Evolutionary conservation across 225 moss, liverwort and hornwort genomes (phyloP).

Genomic region (Asterella californica): DNA sequence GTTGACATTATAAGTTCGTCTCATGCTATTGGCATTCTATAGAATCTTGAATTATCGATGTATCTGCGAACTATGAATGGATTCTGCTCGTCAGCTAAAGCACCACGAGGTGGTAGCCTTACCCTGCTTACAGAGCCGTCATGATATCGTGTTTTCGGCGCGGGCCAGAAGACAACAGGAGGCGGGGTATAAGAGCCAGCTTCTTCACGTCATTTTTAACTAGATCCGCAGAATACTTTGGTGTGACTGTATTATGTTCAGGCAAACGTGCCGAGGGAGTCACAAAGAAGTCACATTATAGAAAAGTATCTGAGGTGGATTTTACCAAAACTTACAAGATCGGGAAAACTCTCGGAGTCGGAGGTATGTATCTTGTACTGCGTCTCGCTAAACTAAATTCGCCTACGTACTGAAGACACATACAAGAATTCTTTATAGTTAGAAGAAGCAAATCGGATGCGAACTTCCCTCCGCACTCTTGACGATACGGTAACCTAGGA

Average conservation of each 20-base stretch:
- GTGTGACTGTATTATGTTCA: slow-evolving; percentile 26
- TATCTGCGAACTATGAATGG: slow-evolving; percentile 19
- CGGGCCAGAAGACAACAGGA: slow-evolving; percentile 25
- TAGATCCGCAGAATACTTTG: slow-evolving; percentile 43
- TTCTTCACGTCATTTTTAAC: slow-evolving; percentile 38
- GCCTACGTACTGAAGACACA: too few species aligned
- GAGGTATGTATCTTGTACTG: slow-evolving; percentile 42
- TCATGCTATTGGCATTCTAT: not conserved
- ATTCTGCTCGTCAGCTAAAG: slow-evolving; percentile 7
- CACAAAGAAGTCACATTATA: slow-evolving; percentile 47
- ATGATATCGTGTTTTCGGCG: slow-evolving; percentile 53
- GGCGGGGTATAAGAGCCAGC: slow-evolving; percentile 37
- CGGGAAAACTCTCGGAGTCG: slow-evolving; percentile 67
- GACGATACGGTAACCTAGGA: not conserved
- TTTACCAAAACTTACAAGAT: slow-evolving; percentile 67
- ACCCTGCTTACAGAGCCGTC: slow-evolving; percentile 24
- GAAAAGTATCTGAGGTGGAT: slow-evolving; percentile 58
- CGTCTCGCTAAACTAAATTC: not conserved
- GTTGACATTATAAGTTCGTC: not conserved
- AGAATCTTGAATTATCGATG: not conserved
- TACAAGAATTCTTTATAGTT: too few species aligned
- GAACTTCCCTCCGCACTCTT: too few species aligned
- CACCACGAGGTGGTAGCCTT: slow-evolving; percentile 11
- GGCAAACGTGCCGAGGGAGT: slow-evolving; percentile 29
- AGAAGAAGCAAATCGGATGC: not conserved